phyloP scores from a whole-genome alignment of 768 basidiomycete species.

The Boletus patriciae region DNA sequence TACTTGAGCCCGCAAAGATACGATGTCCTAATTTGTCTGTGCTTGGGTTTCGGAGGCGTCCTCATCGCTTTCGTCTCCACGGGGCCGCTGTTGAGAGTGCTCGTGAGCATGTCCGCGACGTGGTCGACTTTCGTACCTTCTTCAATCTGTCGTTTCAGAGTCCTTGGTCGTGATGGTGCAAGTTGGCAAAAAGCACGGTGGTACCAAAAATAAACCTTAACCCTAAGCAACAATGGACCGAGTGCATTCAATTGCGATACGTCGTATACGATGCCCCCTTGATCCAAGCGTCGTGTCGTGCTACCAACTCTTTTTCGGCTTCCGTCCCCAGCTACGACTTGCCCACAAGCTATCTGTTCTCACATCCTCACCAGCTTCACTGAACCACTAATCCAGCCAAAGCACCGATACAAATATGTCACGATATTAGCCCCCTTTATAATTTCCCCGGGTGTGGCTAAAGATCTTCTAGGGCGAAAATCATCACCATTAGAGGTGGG shows the following conservation, averaged over 20 bases:
- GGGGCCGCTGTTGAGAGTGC: not conserved
- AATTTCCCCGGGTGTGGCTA: too few species aligned
- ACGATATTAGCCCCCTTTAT: too few species aligned
- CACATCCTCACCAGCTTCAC: too few species aligned
- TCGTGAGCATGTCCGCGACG: slow-evolving; percentile 3
- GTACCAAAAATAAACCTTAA: slow-evolving; percentile 17
- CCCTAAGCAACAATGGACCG: not conserved
- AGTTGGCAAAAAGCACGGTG: too few species aligned
- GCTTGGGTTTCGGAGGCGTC: slow-evolving; percentile 66
- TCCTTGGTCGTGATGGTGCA: slow-evolving; percentile 1
- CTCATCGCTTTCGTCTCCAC: slow-evolving; percentile 27
- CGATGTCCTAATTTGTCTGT: slow-evolving; percentile 80
- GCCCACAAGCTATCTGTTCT: too few species aligned
- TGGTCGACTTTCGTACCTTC: slow-evolving; percentile 15
- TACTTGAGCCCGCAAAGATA: slow-evolving; percentile 75
- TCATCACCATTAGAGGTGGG: too few species aligned
- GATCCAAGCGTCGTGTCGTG: slow-evolving; percentile 74
- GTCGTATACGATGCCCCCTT: not conserved
- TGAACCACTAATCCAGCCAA: too few species aligned
- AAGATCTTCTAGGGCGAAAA: too few species aligned
- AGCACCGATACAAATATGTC: too few species aligned
- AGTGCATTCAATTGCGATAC: not conserved
- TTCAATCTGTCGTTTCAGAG: slow-evolving; percentile 5
- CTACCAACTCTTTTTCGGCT: slow-evolving; percentile 43
- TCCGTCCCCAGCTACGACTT: not conserved